Conservation (phyloP, 805 yeast species). For the Teunomyces aglyptinius region DNA sequence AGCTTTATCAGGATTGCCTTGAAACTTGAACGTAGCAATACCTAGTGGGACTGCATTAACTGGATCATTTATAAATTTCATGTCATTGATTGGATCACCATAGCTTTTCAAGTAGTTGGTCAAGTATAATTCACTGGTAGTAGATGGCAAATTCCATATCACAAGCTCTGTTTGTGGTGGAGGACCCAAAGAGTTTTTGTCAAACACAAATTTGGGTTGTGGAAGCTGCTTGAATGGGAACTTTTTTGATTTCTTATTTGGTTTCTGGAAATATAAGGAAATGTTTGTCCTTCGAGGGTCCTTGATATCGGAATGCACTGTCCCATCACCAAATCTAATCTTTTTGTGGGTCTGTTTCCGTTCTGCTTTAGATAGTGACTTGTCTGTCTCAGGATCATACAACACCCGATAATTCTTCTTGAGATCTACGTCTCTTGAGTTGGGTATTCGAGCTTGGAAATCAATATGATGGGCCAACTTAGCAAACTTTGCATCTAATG, state of each 20-base stretch:
- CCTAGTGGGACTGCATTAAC: slow-evolving; percentile 78
- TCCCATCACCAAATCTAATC: slow-evolving; percentile 34
- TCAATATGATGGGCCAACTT: slow-evolving; percentile 31
- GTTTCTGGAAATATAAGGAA: slow-evolving; percentile 33
- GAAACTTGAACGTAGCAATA: slow-evolving; percentile 60
- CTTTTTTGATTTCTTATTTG: slow-evolving; percentile 38
- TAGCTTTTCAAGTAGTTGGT: slow-evolving; percentile 54
- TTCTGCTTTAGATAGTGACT: slow-evolving; percentile 30
- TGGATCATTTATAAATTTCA: slow-evolving; percentile 65
- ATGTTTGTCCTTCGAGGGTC: slow-evolving; percentile 45
- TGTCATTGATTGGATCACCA: slow-evolving; percentile 59
- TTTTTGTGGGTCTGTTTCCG: slow-evolving; percentile 35
- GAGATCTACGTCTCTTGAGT: slow-evolving; percentile 12
- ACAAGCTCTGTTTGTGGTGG: slow-evolving; percentile 70
- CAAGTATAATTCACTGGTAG: slow-evolving; percentile 46
- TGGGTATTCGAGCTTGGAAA: slow-evolving; percentile 9
- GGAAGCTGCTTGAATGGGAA: slow-evolving; percentile 44
- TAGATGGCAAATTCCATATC: slow-evolving; percentile 61
- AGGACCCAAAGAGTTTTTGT: slow-evolving; percentile 70
- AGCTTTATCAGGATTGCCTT: slow-evolving; percentile 51
- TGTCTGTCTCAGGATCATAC: slow-evolving; percentile 50
- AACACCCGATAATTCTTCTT: slow-evolving; percentile 40
- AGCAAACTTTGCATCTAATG: slow-evolving; percentile 26
- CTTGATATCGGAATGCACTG: slow-evolving; percentile 9
- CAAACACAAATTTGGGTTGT: slow-evolving; percentile 49